Evolutionary conservation across 352 stramenopile species (phyloP), one percentile per base, ranked within the genome.

Genomic region (Phytopythium boreale): DNA sequence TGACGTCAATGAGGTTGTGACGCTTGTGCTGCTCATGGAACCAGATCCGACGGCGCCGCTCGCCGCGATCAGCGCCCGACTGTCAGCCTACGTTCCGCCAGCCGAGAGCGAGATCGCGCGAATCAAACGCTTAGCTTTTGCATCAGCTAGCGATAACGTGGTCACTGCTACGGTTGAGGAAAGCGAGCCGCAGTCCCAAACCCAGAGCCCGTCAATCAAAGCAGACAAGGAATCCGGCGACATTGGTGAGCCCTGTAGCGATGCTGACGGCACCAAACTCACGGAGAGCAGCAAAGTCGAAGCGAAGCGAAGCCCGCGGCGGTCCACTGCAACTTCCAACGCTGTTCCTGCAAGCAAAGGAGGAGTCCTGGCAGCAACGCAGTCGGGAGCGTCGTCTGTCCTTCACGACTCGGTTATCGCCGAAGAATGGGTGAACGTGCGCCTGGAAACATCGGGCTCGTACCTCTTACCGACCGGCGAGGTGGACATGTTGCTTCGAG

Each of bases 381-480:
- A 10, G 19, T 5, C 49, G 3, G 26, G 12, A 37, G 15, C 26
- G 15, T 34, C 64, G 50, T n/a, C 76, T 11, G 69, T 74, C 7
- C 70, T 89, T 4, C 67, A 88, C 34, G 83, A 92, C 39, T 92
- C 83, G 0, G 71, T 92, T 19, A 76, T 92, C 22, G 80, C 85
- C 11, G 86, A 94, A 47, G 83, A 91, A 60, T 92, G 84, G 86
- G 82, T 94, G 11, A 93, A 94, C 59, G 51, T 88, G 1, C 84
- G 93, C 29, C 41, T 93, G n/a, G 80, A 88, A 58, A 81, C 72
- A 0, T 79, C 70, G 5, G 72, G 78, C 8, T 63, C 63, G 10
- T 90, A 84, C 55, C 66, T 92, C 0, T 50, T 90, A 14, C 84
- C 80, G 14, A 76, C 69, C 2, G 71, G 67, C 9, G 77, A 90